These are phyloP conservation scores for Vinca major DNA, from an alignment of 305 asterid species.

Conservation along the genomic window DNA sequence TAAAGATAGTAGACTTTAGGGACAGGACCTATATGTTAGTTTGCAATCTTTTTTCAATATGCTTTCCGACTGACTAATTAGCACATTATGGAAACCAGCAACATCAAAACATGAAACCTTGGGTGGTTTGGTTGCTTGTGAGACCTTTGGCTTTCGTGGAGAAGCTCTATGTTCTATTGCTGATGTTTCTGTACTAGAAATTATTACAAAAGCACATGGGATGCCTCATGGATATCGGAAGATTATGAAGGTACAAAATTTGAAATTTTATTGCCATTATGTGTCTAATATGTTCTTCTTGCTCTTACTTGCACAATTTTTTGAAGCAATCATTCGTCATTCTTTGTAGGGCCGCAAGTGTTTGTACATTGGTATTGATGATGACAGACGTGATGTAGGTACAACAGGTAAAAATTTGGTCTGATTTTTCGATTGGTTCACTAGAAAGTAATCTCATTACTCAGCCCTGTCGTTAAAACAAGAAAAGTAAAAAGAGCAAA, in stretches of 20 bases:
- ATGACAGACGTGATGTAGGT: conserved; percentile 67
- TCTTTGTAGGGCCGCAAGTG: conserved; percentile 49
- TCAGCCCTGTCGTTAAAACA: neutral
- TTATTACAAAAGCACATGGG: conserved; percentile 69
- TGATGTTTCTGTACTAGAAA: conserved; percentile 71
- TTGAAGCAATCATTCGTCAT: conserved; percentile 12
- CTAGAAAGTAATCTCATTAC: neutral
- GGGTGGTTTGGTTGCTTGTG: conserved; percentile 30
- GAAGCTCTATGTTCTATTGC: conserved; percentile 87
- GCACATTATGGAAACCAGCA: conserved; percentile 39
- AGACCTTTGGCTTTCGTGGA: conserved; percentile 61
- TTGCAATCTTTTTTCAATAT: neutral
- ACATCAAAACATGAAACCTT: conserved; percentile 57
- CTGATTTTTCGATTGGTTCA: conserved; percentile 5
- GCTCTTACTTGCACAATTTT: conserved; percentile 5
- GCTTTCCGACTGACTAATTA: conserved; percentile 6
- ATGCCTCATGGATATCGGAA: conserved; percentile 93
- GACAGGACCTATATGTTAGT: neutral
- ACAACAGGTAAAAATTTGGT: conserved; percentile 55
- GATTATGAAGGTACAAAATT: conserved; percentile 57
- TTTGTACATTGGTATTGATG: conserved; percentile 70
- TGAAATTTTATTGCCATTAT: conserved; percentile 6
- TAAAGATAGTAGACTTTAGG: neutral
- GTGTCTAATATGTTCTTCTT: neutral
- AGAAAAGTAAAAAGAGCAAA: neutral